A percentile compares a stretch with the other conserved stretches of the same genome.
Evolutionary conservation across 2,329 filamentous ascomycete species (phyloP).

Genomic region (Verticillium nubilum): DNA sequence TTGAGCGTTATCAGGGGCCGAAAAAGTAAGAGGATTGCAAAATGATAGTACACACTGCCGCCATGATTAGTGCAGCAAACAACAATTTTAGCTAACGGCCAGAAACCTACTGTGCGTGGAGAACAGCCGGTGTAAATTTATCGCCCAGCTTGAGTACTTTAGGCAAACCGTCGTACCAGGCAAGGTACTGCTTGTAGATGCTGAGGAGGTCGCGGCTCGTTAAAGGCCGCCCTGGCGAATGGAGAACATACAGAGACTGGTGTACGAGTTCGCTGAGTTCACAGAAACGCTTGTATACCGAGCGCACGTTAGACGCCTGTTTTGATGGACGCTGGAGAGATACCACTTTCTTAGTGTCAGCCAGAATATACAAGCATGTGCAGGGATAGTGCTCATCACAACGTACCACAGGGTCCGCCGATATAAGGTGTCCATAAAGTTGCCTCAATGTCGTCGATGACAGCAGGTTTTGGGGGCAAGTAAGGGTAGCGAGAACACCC

Average conservation of each 20-base stretch:
- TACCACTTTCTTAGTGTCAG: conserved; percentile 29
- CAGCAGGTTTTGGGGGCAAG: conserved; percentile 54
- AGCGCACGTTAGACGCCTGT: conserved; percentile 63
- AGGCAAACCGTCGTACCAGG: conserved; percentile 67
- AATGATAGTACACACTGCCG: conserved; percentile 63
- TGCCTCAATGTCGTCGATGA: conserved; percentile 55
- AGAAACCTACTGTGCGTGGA: conserved; percentile 65
- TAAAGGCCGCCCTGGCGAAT: conserved; percentile 61
- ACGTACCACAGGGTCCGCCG: conserved; percentile 50
- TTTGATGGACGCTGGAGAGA: conserved; percentile 51
- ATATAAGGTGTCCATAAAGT: conserved; percentile 56
- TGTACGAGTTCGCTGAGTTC: conserved; percentile 70
- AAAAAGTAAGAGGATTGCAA: conserved; percentile 67
- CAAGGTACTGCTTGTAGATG: conserved; percentile 63
- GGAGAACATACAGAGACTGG: conserved; percentile 65
- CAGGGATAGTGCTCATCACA: not conserved
- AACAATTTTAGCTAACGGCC: not conserved
- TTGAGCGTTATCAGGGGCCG: conserved; percentile 62
- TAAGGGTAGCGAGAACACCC: conserved; percentile 52
- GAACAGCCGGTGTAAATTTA: conserved; percentile 66
- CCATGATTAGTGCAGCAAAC: not conserved
- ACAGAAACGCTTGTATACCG: conserved; percentile 63
- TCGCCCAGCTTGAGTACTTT: conserved; percentile 58
- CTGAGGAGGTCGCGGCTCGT: conserved; percentile 58
- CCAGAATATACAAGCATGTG: not conserved